These are phyloP conservation scores for Typha latifolia DNA, from an alignment of 176 grass and related monocot species.

Conservation along the genomic window DNA sequence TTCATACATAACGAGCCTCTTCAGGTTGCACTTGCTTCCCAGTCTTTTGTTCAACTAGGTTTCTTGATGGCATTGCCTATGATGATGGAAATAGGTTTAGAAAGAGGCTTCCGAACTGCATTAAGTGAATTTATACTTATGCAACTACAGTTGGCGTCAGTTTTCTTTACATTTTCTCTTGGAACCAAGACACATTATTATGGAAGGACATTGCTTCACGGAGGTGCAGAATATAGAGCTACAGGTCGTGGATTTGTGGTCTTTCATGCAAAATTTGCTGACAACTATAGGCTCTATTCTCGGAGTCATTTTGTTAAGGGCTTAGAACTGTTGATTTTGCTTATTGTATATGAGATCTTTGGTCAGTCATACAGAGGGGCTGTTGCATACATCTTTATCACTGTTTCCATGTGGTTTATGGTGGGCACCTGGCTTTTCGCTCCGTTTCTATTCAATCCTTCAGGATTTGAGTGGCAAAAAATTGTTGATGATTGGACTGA, in stretches of 20 bases:
- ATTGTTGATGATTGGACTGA: constrained; percentile 96
- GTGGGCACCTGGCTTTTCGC: constrained; percentile 93
- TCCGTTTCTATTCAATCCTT: constrained; percentile 97
- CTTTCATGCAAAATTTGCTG: constrained; percentile 93
- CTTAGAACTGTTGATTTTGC: constrained; percentile 80
- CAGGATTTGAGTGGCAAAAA: constrained; percentile 98
- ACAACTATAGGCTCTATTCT: constrained; percentile 81
- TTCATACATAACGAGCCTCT: constrained; percentile 74
- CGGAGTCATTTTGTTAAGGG: constrained; percentile 95
- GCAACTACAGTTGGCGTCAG: constrained; percentile 85
- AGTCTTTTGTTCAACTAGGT: constrained; percentile 91
- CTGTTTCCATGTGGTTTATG: constrained; percentile 96
- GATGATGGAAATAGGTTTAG: constrained; percentile 97
- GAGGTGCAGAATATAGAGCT: constrained; percentile 84
- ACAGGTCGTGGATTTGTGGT: constrained; percentile 97
- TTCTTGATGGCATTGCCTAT: constrained; percentile 89
- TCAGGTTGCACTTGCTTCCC: constrained; percentile 80
- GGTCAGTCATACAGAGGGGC: constrained; percentile 71
- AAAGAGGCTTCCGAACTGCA: constrained; percentile 93
- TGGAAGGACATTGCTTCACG: constrained; percentile 84
- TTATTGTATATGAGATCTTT: constrained; percentile 85
- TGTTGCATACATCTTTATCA: constrained; percentile 80
- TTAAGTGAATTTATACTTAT: constrained; percentile 89
- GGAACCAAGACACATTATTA: constrained; percentile 98
- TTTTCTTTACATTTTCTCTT: constrained; percentile 95